phyloP scores from a whole-genome alignment of 2,329 filamentous ascomycete genomes.

The Penicillium verrucosum region DNA sequence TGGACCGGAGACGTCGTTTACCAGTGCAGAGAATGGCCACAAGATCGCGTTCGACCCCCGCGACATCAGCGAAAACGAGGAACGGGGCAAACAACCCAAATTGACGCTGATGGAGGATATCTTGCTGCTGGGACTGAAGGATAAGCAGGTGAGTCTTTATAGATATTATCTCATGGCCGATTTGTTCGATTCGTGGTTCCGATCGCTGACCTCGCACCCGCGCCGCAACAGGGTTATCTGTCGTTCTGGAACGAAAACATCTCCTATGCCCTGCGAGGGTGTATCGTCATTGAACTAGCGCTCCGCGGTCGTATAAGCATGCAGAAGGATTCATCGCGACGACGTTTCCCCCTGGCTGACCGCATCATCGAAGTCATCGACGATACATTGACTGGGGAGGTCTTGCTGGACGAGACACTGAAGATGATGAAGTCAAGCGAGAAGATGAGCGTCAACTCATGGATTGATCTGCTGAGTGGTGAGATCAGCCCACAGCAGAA shows the following conservation, averaged over 20 bases:
- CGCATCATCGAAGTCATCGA: conserved; percentile 95
- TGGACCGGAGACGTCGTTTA: conserved; percentile 76
- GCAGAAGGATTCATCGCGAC: conserved; percentile 90
- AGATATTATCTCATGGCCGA: conserved; percentile 1
- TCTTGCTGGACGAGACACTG: conserved; percentile 91
- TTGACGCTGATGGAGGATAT: conserved; percentile 99
- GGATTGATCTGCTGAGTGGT: conserved; percentile 99
- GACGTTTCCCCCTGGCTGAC: conserved; percentile 89
- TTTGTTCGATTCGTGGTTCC: conserved; percentile 4
- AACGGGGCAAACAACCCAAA: conserved; percentile 96
- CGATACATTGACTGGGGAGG: conserved; percentile 92
- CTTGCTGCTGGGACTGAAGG: conserved; percentile 88
- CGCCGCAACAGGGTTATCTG: conserved; percentile 71
- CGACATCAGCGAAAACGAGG: conserved; percentile 94
- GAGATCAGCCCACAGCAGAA: conserved; percentile 32
- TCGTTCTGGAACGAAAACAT: conserved; percentile 99
- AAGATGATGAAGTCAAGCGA: conserved; percentile 99
- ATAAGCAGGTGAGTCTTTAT: conserved; percentile 78
- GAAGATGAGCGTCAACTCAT: conserved; percentile 99
- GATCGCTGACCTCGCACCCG: conserved; percentile 21
- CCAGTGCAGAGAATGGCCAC: conserved; percentile 83
- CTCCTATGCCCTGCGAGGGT: conserved; percentile 93
- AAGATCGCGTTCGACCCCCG: conserved; percentile 97
- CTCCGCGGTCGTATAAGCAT: conserved; percentile 96
- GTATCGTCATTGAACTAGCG: conserved; percentile 95